Evolutionary conservation across 208 protist species (phyloP).

Genomic region (Leishmania amazonensis): DNA sequence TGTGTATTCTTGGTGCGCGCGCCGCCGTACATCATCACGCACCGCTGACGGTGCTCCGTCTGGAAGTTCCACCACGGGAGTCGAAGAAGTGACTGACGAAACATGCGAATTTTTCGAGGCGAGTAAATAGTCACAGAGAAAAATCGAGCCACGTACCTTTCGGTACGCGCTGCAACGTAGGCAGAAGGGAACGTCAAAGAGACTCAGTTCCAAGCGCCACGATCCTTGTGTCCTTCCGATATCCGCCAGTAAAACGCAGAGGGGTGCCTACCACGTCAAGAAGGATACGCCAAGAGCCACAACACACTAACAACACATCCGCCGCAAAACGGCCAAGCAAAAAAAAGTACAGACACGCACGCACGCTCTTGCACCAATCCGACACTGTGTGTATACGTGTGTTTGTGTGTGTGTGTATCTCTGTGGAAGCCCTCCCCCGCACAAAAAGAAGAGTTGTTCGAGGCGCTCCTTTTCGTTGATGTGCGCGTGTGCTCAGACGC

Average conservation of each 20-base stretch:
- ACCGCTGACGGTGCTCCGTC: constrained; percentile 89
- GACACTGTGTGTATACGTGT: neutral
- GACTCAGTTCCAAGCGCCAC: neutral
- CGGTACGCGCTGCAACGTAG: neutral
- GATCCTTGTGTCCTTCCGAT: neutral
- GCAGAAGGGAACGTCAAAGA: neutral
- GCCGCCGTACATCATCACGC: constrained; percentile 92
- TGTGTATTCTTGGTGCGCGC: constrained; percentile 85
- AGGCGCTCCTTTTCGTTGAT: neutral
- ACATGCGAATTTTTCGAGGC: constrained; percentile 40
- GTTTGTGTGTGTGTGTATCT: constrained; percentile 1
- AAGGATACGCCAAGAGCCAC: neutral
- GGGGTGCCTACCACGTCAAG: neutral
- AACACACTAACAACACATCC: neutral
- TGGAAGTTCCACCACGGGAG: constrained; percentile 94
- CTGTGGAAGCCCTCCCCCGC: neutral
- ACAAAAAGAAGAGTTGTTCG: neutral
- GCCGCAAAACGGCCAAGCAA: neutral
- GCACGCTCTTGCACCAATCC: neutral
- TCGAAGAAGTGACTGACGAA: constrained; percentile 59
- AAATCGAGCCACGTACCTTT: neutral
- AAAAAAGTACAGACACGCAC: neutral
- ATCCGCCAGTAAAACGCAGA: neutral
- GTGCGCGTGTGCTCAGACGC: neutral
- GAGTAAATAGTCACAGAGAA: neutral